Percentiles rank a stretch among this genome's conserved stretches.
These are phyloP conservation scores for Blastocystis sp. DNA, from an alignment of 352 stramenopile species.

Conservation along the genomic window DNA sequence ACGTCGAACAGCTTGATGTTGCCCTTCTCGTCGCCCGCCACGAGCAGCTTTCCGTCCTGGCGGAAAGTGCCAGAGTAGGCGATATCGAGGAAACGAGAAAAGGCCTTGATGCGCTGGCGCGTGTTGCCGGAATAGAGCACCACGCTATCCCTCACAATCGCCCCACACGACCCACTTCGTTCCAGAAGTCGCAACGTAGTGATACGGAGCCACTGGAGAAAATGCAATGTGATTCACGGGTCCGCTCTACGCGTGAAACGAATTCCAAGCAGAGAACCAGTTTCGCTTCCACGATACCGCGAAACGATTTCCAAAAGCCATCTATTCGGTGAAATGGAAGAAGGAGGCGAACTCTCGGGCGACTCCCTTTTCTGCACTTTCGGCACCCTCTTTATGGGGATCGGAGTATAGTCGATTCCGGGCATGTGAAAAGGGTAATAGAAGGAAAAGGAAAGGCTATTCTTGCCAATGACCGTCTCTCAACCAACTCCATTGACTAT, in stretches of 20 bases:
- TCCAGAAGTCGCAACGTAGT: conserved; percentile 57
- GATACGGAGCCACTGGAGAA: conserved; percentile 32
- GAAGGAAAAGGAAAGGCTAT: neutral
- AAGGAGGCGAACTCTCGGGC: neutral
- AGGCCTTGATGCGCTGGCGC: conserved; percentile 54
- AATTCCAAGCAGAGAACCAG: neutral
- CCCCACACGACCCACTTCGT: conserved; percentile 9
- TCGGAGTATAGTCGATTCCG: conserved; percentile 46
- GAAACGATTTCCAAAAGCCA: conserved; percentile 43
- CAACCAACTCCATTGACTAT: neutral
- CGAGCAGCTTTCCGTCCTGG: conserved; percentile 52
- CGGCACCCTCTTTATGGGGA: conserved; percentile 1
- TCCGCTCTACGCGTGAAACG: conserved; percentile 26
- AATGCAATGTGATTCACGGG: conserved; percentile 61
- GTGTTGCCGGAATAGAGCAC: conserved; percentile 60
- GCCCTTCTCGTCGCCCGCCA: conserved; percentile 66
- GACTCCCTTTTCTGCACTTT: conserved; percentile 7
- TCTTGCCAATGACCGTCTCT: neutral
- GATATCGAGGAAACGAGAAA: conserved; percentile 68
- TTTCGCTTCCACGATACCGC: conserved; percentile 25
- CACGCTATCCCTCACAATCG: neutral
- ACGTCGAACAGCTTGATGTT: conserved; percentile 70
- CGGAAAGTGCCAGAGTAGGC: conserved; percentile 68
- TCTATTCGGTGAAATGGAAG: neutral
- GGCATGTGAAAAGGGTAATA: neutral